phyloP scores from a whole-genome alignment of 768 basidiomycete species.

The Lentinus tigrinus region DNA sequence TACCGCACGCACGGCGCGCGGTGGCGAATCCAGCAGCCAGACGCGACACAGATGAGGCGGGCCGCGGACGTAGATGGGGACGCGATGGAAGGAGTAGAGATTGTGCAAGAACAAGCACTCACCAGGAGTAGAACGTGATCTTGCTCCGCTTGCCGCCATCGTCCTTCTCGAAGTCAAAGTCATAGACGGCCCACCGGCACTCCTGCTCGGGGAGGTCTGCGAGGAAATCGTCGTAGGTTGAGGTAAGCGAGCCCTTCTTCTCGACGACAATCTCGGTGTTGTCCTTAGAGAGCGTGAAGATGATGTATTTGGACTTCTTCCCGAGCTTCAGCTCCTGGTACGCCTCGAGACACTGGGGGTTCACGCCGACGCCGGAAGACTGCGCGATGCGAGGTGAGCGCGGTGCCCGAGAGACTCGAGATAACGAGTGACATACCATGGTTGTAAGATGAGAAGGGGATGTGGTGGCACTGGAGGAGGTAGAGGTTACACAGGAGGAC shows the following conservation, averaged over 20 bases:
- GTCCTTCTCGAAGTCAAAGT: conserved; percentile 79
- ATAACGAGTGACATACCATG: conserved; percentile 18
- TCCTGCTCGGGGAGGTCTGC: conserved; percentile 67
- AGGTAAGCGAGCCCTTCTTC: conserved; percentile 48
- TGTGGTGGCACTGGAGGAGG: conserved; percentile 13
- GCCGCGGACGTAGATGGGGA: background rate
- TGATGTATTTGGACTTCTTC: conserved; percentile 80
- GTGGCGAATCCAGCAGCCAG: background rate
- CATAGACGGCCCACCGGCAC: conserved; percentile 91
- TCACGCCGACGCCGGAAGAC: conserved; percentile 68
- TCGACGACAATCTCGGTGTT: conserved; percentile 76
- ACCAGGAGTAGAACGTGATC: conserved; percentile 85
- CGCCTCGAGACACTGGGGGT: conserved; percentile 52
- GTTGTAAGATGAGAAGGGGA: background rate
- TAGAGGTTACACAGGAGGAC: conserved; percentile 3
- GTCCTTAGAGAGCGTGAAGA: conserved; percentile 63
- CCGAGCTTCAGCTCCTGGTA: conserved; percentile 75
- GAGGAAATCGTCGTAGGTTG: conserved; percentile 72
- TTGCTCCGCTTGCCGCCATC: conserved; percentile 83
- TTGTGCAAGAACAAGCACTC: conserved; percentile 32
- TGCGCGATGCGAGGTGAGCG: conserved; percentile 22
- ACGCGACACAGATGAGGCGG: no score
- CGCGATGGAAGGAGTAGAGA: background rate
- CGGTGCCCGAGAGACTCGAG: background rate
- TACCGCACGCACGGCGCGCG: background rate